A percentile compares a stretch with the other conserved stretches of the same genome.
These are phyloP conservation scores for Pelargonium myrrhifolium DNA, from an alignment of 441 rosid genomes.

Conservation along the genomic window DNA sequence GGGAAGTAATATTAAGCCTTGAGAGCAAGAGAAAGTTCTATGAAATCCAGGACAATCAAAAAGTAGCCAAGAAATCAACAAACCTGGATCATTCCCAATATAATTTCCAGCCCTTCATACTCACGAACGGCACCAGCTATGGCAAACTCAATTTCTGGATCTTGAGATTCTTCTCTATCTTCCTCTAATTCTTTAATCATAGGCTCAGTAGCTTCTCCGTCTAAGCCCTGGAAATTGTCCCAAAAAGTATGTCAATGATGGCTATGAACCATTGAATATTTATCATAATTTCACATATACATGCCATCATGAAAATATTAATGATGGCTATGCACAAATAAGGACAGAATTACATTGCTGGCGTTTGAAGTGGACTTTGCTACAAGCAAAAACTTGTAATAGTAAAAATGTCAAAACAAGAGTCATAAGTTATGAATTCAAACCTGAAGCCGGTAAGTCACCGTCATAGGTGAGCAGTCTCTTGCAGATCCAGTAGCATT, in stretches of 20 bases:
- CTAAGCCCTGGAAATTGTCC: slow-evolving; percentile 67
- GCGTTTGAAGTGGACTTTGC: no score
- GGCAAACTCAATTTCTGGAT: slow-evolving; percentile 99
- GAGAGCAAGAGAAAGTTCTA: slow-evolving; percentile 1
- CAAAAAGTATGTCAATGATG: no score
- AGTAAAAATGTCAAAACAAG: background rate
- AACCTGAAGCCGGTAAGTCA: slow-evolving; percentile 99
- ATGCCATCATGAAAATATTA: background rate
- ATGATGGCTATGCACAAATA: background rate
- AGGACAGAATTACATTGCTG: background rate
- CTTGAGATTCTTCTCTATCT: slow-evolving; percentile 99
- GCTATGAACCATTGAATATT: background rate
- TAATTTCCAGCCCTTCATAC: slow-evolving; percentile 88
- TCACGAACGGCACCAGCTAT: slow-evolving; percentile 98
- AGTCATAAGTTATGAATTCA: slow-evolving; percentile 11
- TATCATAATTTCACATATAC: background rate
- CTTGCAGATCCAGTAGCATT: slow-evolving; percentile 52
- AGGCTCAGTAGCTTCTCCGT: slow-evolving; percentile 99
- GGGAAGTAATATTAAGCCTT: background rate
- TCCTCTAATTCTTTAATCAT: slow-evolving; percentile 99
- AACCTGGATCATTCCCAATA: slow-evolving; percentile 95
- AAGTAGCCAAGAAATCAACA: slow-evolving; percentile 19
- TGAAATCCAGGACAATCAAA: slow-evolving; percentile 8
- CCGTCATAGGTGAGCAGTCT: slow-evolving; percentile 96
- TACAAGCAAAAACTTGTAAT: background rate